Conservation (phyloP, 2,329 filamentous ascomycete species). For the Xylaria sp. region DNA sequence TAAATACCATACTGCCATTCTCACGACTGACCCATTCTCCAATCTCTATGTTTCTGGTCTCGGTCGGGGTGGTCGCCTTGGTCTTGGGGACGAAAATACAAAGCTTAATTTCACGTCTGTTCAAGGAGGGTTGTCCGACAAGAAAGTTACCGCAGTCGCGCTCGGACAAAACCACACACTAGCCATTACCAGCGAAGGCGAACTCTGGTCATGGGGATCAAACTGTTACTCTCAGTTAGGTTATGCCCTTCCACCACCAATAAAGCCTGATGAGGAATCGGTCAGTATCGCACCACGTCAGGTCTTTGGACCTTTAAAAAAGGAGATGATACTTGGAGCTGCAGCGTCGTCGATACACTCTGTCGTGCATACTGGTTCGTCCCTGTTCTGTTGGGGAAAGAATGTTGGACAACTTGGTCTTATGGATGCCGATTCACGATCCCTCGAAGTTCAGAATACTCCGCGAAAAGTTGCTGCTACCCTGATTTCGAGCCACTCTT, state of each 20-base stretch:
- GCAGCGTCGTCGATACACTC: constrained; percentile 93
- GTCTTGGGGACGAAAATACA: constrained; percentile 87
- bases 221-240: constrained; percentile 87
- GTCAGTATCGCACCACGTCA: constrained; percentile 83
- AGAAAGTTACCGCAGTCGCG: constrained; percentile 76
- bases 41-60: constrained; percentile 95
- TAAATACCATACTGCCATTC: constrained; percentile 86
- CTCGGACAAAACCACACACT: constrained; percentile 91
- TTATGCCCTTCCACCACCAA: constrained; percentile 72
- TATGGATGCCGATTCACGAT: constrained; percentile 93
- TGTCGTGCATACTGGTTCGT: constrained; percentile 80
- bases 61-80: constrained; percentile 86
- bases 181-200: constrained; percentile 83
- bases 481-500: constrained; percentile 68
- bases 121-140: constrained; percentile 75
- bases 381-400: constrained; percentile 92
- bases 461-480: constrained; percentile 90
- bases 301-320: constrained; percentile 89
- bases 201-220: constrained; percentile 92
- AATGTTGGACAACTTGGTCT: constrained; percentile 93
- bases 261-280: constrained; percentile 78
- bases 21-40: constrained; percentile 84
- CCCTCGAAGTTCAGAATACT: constrained; percentile 78
- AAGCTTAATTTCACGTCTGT: constrained; percentile 86
- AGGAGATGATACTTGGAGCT: constrained; percentile 79